These are phyloP conservation scores for Deinandra increscens DNA, from an alignment of 129 eudicot genomes.

Conservation along the genomic window DNA sequence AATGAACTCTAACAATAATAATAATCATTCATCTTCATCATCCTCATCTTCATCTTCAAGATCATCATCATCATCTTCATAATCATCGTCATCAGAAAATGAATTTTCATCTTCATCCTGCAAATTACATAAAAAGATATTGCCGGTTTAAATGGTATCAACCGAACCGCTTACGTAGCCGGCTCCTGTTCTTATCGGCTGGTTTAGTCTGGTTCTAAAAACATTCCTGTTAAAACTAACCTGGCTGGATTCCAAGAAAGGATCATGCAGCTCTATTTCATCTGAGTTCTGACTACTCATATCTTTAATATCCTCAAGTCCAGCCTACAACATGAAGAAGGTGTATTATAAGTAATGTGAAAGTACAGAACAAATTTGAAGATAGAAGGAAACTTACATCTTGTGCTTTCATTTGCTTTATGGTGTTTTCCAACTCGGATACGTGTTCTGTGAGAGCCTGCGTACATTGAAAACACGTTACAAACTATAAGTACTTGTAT, in stretches of 20 bases:
- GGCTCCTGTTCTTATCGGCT: no score
- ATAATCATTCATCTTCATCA: background rate
- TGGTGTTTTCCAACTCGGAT: slow-evolving; percentile 73
- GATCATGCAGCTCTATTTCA: slow-evolving; percentile 39
- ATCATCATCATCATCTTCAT: slow-evolving; percentile 42
- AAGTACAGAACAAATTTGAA: background rate
- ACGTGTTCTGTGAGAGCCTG: slow-evolving; percentile 97
- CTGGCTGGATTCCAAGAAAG: slow-evolving; percentile 34
- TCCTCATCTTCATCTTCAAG: slow-evolving; percentile 9
- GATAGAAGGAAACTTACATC: slow-evolving; percentile 52
- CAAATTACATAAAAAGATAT: slow-evolving; percentile 9
- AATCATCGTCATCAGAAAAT: slow-evolving; percentile 42
- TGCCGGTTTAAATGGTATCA: no score
- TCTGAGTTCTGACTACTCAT: slow-evolving; percentile 26
- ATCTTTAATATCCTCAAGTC: slow-evolving; percentile 33
- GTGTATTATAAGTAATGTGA: background rate
- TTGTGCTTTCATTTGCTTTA: slow-evolving; percentile 66
- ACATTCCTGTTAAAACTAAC: slow-evolving; percentile 32
- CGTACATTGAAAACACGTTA: background rate
- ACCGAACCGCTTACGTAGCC: no score
- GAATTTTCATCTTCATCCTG: slow-evolving; percentile 76
- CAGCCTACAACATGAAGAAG: slow-evolving; percentile 39
- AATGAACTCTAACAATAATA: no score
- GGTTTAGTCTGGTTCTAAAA: background rate
- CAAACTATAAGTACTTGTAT: background rate